Conservation (phyloP, 768 basidiomycete genomes). For the Suillus hirtellus region DNA sequence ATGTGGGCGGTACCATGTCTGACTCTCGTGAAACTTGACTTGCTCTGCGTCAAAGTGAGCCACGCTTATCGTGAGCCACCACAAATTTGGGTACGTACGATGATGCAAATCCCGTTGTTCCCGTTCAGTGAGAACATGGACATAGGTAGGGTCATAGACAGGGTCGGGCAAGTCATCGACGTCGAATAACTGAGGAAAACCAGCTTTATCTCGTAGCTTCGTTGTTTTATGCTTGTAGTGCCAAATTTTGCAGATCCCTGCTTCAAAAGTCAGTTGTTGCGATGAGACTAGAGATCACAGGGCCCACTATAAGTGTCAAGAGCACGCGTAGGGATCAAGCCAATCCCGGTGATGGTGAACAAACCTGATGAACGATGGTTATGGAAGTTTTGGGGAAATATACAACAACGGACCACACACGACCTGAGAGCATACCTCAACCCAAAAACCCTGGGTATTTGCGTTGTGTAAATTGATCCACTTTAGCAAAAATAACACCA, state of each 20-base stretch:
- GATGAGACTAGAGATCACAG: neutral
- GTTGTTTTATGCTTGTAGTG: conserved; percentile 63
- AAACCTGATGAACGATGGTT: conserved; percentile 46
- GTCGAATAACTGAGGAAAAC: conserved; percentile 70
- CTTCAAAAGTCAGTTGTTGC: neutral
- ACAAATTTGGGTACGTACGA: conserved; percentile 44
- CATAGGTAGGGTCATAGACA: conserved; percentile 64
- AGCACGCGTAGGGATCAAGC: conserved; percentile 73
- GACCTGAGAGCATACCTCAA: conserved; percentile 76
- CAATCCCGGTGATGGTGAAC: conserved; percentile 79
- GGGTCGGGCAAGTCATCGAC: conserved; percentile 84
- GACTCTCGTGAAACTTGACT: conserved; percentile 62
- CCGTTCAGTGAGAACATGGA: conserved; percentile 65
- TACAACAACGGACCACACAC: conserved; percentile 56
- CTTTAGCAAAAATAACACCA: conserved; percentile 69
- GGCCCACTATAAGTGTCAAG: conserved; percentile 73
- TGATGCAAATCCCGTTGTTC: conserved; percentile 66
- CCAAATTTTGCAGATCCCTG: conserved; percentile 77
- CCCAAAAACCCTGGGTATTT: conserved; percentile 76
- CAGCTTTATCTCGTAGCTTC: conserved; percentile 57
- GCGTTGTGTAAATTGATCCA: conserved; percentile 71
- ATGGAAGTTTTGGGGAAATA: conserved; percentile 1
- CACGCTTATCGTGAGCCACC: conserved; percentile 3
- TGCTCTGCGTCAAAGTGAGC: conserved; percentile 48
- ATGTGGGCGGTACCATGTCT: conserved; percentile 88